Percentiles rank a stretch among this genome's conserved stretches.
phyloP scores from a whole-genome alignment of 768 basidiomycete species.

The Lactifluus pinguis region DNA sequence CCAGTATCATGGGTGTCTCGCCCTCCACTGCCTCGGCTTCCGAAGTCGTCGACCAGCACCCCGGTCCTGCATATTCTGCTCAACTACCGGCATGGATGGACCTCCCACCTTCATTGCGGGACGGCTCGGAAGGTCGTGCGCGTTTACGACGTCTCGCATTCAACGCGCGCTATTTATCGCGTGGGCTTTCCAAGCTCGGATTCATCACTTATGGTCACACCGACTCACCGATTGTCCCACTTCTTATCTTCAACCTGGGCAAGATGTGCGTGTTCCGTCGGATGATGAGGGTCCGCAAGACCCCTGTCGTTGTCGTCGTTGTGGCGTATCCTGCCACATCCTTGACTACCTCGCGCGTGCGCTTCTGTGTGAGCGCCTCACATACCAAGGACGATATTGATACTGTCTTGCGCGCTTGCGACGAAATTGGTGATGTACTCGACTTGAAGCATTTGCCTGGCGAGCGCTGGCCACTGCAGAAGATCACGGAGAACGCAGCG shows the following conservation, averaged over 20 bases:
- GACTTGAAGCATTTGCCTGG: conserved; percentile 76
- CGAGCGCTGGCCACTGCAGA: conserved; percentile 73
- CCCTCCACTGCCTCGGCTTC: conserved; percentile 25
- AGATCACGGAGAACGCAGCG: conserved; percentile 59
- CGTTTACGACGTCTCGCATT: conserved; percentile 87
- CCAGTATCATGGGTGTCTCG: conserved; percentile 87
- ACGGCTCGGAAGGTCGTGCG: conserved; percentile 75
- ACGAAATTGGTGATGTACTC: conserved; percentile 84
- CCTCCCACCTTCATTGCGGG: conserved; percentile 61
- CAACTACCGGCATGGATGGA: conserved; percentile 71
- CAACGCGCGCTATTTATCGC: conserved; percentile 88
- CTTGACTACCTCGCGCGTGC: conserved; percentile 76
- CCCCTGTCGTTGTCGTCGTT: conserved; percentile 81
- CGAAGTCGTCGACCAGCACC: conserved; percentile 35
- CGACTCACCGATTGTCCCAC: conserved; percentile 87
- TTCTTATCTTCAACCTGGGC: conserved; percentile 86
- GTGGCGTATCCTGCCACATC: conserved; percentile 89
- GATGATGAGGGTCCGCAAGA: conserved; percentile 70
- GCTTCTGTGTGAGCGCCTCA: conserved; percentile 90
- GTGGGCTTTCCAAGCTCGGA: conserved; percentile 79
- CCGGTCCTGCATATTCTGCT: conserved; percentile 59
- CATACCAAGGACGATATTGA: conserved; percentile 99
- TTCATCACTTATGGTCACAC: conserved; percentile 95
- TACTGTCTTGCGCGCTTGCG: conserved; percentile 71
- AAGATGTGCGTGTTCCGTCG: conserved; percentile 90